phyloP scores from a whole-genome alignment of 2,329 filamentous ascomycete species.

The Alternaria sp. region DNA sequence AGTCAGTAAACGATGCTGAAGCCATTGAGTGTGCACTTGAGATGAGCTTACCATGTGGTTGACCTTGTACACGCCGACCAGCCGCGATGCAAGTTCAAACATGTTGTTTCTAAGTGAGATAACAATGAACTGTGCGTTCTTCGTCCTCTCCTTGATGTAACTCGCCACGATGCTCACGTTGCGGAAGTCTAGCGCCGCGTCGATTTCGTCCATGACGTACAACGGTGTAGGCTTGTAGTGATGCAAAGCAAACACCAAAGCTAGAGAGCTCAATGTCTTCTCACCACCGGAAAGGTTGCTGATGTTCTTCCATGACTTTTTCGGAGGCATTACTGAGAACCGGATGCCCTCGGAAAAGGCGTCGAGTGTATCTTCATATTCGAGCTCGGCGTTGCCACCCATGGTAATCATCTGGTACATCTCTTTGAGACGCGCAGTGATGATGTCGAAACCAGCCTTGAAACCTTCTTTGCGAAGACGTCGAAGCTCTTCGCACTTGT shows the following conservation, averaged over 20 bases:
- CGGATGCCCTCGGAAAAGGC: slow-evolving; percentile 96
- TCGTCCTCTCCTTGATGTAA: slow-evolving; percentile 98
- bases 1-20: slow-evolving; percentile 16
- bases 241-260: slow-evolving; percentile 95
- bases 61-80: slow-evolving; percentile 99
- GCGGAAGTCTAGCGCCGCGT: slow-evolving; percentile 95
- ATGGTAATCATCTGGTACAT: slow-evolving; percentile 99
- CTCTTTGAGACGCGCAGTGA: slow-evolving; percentile 93
- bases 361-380: slow-evolving; percentile 93
- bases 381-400: slow-evolving; percentile 96
- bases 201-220: slow-evolving; percentile 99
- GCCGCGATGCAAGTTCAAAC: slow-evolving; percentile 95
- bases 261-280: slow-evolving; percentile 92
- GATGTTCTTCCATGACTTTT: slow-evolving; percentile 99
- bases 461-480: slow-evolving; percentile 91
- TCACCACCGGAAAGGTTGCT: slow-evolving; percentile 94
- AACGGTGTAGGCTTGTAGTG: slow-evolving; percentile 97
- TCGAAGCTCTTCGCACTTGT: slow-evolving; percentile 88
- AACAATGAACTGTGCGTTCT: slow-evolving; percentile 99
- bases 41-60: slow-evolving; percentile 78
- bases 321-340: slow-evolving; percentile 98
- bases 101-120: slow-evolving; percentile 99
- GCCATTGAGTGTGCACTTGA: background rate
- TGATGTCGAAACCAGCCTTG: slow-evolving; percentile 96
- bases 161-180: slow-evolving; percentile 98